phyloP scores from a whole-genome alignment of 2,329 filamentous ascomycete genomes.

The Purpureocillium takamizusanense region DNA sequence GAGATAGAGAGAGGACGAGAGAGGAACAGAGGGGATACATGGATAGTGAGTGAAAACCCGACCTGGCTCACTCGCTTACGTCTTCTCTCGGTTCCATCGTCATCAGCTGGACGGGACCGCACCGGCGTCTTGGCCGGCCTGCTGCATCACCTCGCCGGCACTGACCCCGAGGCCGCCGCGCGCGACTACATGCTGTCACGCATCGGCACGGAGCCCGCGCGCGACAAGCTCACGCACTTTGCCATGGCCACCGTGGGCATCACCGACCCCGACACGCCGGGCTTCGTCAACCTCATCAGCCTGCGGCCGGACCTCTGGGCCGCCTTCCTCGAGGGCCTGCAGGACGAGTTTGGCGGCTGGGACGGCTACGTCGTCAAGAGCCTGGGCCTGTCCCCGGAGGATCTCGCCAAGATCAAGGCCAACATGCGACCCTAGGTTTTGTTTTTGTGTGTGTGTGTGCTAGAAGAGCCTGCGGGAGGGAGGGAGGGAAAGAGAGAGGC shows the following conservation, averaged over 20 bases:
- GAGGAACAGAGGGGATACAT: no score
- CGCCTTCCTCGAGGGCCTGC: slow-evolving; percentile 33
- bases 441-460: no score
- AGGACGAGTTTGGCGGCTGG: slow-evolving; percentile 37
- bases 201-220: slow-evolving; percentile 41
- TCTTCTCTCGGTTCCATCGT: neutral
- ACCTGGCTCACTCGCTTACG: no score
- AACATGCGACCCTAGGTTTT: slow-evolving; percentile 29
- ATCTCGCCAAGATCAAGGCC: slow-evolving; percentile 35
- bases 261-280: slow-evolving; percentile 29
- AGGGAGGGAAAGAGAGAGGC: no score
- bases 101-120: slow-evolving; percentile 41
- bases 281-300: slow-evolving; percentile 38
- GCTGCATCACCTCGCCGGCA: slow-evolving; percentile 40
- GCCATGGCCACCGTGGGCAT: slow-evolving; percentile 27
- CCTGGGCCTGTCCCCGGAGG: slow-evolving; percentile 36
- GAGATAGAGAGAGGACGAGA: no score
- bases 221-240: slow-evolving; percentile 35
- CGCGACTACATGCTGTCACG: slow-evolving; percentile 46
- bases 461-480: no score
- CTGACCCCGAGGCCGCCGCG: slow-evolving; percentile 28
- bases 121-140: slow-evolving; percentile 43
- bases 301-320: slow-evolving; percentile 34
- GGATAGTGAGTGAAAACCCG: no score
- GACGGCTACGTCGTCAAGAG: slow-evolving; percentile 35